These are phyloP conservation scores for Neurospora tetrasperma DNA, from an alignment of 495 filamentous ascomycete species.

Conservation along the genomic window DNA sequence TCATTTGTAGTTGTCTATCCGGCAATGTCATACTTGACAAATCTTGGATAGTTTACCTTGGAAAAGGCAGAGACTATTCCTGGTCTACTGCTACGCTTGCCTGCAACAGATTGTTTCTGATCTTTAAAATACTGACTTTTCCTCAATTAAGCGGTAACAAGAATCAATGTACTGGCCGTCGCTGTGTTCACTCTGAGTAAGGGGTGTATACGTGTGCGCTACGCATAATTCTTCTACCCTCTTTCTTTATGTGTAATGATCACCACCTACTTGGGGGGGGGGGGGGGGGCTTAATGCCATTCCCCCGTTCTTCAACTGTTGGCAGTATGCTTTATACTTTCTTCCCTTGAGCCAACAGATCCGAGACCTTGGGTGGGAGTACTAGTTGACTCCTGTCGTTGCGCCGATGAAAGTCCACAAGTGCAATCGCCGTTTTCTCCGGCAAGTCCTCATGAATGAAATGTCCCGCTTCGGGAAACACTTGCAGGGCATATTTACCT, in stretches of 20 bases:
- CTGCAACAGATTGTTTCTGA: too few relatives aligned
- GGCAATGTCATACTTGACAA: too few relatives aligned
- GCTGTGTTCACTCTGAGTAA: too few relatives aligned
- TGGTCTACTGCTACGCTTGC: too few relatives aligned
- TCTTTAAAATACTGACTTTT: too few relatives aligned
- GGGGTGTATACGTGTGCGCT: too few relatives aligned
- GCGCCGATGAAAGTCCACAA: conserved; percentile 83
- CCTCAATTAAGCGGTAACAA: too few relatives aligned
- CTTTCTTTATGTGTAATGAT: not conserved
- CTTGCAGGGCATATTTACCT: conserved; percentile 93
- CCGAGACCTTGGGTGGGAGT: conserved; percentile 78
- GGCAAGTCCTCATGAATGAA: conserved; percentile 95
- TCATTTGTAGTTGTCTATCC: too few relatives aligned
- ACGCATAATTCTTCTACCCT: too few relatives aligned
- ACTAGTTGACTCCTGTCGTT: conserved; percentile 81
- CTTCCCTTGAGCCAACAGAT: conserved; percentile 42
- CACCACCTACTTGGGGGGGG: not conserved
- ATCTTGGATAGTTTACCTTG: too few relatives aligned
- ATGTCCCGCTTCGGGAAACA: conserved; percentile 90
- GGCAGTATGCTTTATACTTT: conserved; percentile 27
- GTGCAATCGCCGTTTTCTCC: conserved; percentile 67
- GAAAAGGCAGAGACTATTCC: too few relatives aligned
- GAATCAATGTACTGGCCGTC: too few relatives aligned
- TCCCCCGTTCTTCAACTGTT: not conserved
- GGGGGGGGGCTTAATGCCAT: not conserved